These are phyloP conservation scores for Cinnamomum micranthum DNA, from an alignment of 164 flowering plant species.

Conservation along the genomic window DNA sequence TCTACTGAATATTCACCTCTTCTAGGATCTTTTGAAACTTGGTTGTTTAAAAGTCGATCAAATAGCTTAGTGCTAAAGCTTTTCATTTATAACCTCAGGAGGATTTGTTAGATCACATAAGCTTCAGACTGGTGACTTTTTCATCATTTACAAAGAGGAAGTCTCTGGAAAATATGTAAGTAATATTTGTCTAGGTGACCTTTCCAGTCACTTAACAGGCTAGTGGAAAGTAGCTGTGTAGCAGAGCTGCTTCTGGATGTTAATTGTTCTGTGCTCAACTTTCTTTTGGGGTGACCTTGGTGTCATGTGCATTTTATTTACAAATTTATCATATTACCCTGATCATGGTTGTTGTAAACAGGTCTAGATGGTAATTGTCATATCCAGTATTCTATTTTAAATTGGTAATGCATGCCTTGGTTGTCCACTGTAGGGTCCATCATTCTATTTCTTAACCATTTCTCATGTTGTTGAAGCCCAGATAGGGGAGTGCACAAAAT, in stretches of 20 bases:
- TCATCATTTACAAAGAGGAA: constrained; percentile 26
- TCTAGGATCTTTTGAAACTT: background rate
- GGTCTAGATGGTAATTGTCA: background rate
- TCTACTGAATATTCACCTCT: background rate
- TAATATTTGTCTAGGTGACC: background rate
- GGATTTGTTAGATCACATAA: constrained; percentile 26
- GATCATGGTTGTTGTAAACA: background rate
- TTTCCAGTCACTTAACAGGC: background rate
- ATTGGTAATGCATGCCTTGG: no score
- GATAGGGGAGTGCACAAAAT: background rate
- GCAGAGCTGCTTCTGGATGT: background rate
- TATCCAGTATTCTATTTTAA: no score
- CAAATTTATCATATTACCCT: background rate
- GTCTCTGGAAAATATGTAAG: constrained; percentile 32
- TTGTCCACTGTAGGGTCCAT: background rate
- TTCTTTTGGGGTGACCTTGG: background rate
- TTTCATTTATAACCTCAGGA: constrained; percentile 14
- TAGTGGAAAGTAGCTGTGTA: background rate
- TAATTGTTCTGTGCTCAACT: background rate
- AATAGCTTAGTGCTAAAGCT: background rate
- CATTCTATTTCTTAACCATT: background rate
- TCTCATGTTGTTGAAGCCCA: background rate
- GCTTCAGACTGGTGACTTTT: constrained; percentile 27
- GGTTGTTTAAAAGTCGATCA: background rate
- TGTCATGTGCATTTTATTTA: background rate